A percentile compares a stretch with the other conserved stretches of the same genome.
Conservation (phyloP, 2,329 filamentous ascomycete genomes). For the Fusarium redolens region DNA sequence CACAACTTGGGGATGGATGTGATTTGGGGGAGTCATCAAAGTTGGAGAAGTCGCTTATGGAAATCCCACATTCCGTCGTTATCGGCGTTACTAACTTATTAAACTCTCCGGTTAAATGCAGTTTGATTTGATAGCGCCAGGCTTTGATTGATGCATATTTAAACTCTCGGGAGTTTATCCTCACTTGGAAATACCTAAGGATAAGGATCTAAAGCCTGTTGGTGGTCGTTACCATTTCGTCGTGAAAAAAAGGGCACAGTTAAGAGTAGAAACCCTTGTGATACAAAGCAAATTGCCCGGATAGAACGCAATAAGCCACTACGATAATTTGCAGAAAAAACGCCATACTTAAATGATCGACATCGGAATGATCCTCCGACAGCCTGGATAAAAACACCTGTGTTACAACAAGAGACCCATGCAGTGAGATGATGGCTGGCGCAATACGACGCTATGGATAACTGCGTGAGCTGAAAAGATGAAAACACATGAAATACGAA, state of each 20-base stretch:
- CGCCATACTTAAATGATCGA: conserved; percentile 1
- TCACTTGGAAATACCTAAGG: conserved; percentile 15
- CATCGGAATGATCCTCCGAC: conserved; percentile 17
- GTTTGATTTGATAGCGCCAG: neutral
- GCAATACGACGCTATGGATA: conserved; percentile 16
- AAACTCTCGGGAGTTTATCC: conserved; percentile 20
- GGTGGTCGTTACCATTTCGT: neutral
- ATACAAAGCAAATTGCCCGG: neutral
- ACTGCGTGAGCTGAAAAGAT: conserved; percentile 7
- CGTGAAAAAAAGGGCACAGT: neutral
- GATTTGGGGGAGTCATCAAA: neutral
- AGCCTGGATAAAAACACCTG: neutral
- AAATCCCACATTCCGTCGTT: neutral
- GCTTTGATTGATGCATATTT: conserved; percentile 6
- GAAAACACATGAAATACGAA: neutral
- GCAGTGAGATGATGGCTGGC: neutral
- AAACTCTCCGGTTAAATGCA: conserved; percentile 26
- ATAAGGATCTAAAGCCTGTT: neutral
- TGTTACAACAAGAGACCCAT: neutral
- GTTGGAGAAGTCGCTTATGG: neutral
- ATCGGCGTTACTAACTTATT: neutral
- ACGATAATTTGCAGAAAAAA: conserved; percentile 3
- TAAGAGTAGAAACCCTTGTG: neutral
- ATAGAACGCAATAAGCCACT: neutral
- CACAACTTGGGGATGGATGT: neutral